Conservation (phyloP, 139 green algal species). For the Prasinococcaceae sp. region DNA sequence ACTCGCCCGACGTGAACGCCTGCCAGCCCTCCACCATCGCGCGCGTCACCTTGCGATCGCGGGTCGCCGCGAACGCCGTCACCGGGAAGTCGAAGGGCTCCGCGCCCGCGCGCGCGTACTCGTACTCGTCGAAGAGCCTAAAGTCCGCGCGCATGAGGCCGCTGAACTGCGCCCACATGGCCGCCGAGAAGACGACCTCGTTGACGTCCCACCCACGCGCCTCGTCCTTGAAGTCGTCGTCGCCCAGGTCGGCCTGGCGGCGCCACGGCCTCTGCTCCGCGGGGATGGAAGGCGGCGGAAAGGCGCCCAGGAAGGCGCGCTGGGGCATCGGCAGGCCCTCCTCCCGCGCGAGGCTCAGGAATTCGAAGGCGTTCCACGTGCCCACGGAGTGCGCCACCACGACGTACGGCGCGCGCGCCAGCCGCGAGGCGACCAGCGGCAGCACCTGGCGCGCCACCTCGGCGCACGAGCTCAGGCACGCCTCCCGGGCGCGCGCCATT, state of each 20-base stretch:
- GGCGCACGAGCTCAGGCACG: constrained; percentile 14
- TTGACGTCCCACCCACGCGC: constrained; percentile 62
- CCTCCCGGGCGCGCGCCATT: constrained; percentile 32
- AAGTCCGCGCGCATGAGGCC: constrained; percentile 62
- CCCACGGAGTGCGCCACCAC: constrained; percentile 41
- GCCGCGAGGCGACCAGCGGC: constrained; percentile 31
- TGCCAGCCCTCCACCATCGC: constrained; percentile 35
- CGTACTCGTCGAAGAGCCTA: constrained; percentile 62
- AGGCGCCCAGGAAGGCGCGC: constrained; percentile 54
- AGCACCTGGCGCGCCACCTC: constrained; percentile 37
- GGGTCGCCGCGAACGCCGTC: constrained; percentile 34
- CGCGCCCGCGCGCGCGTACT: constrained; percentile 20
- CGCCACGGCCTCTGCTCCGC: constrained; percentile 46
- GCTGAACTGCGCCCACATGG: constrained; percentile 49
- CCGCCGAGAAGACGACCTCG: constrained; percentile 45
- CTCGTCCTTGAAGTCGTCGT: constrained; percentile 35
- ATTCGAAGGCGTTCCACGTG: constrained; percentile 61
- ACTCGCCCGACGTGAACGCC: constrained; percentile 28
- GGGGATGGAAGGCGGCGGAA: constrained; percentile 55
- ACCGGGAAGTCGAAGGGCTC: constrained; percentile 34
- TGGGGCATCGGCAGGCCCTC: constrained; percentile 39
- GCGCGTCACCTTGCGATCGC: constrained; percentile 34
- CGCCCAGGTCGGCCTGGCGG: not conserved
- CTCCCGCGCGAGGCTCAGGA: constrained; percentile 29
- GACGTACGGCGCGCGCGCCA: constrained; percentile 35